phyloP scores from a whole-genome alignment of 1,284 basidiomycete species.

The Mrakiaceae sp. region DNA sequence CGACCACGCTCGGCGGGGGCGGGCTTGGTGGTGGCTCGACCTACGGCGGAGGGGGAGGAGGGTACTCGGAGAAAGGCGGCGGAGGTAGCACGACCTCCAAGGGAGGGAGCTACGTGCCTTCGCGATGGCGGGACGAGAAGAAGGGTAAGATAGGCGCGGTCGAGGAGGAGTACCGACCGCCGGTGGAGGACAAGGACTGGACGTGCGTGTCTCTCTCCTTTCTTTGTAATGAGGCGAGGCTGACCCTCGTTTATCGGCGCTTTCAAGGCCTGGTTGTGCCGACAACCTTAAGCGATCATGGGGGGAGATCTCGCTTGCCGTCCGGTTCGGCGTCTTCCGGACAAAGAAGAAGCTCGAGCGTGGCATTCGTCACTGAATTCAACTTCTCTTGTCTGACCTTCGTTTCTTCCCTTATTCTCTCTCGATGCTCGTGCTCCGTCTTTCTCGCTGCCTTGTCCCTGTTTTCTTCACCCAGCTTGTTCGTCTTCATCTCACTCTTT shows the following conservation, averaged over 20 bases:
- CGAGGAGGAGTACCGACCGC: slow-evolving; percentile 22
- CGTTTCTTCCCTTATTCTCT: too few relatives aligned
- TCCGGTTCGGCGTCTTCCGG: slow-evolving; percentile 23
- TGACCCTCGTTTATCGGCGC: not conserved
- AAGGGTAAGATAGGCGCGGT: slow-evolving; percentile 28
- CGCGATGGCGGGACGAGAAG: slow-evolving; percentile 20
- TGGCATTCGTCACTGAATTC: too few relatives aligned
- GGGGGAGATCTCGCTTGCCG: slow-evolving; percentile 19
- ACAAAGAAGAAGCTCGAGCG: slow-evolving; percentile 35
- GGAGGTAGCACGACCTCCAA: not conserved
- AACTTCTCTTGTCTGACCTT: too few relatives aligned
- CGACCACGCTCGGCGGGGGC: not conserved
- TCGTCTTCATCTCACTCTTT: too few relatives aligned
- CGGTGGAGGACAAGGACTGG: slow-evolving; percentile 22
- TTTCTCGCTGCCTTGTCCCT: too few relatives aligned
- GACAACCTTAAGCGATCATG: slow-evolving; percentile 33
- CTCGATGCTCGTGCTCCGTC: too few relatives aligned
- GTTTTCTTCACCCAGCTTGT: too few relatives aligned
- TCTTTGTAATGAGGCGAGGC: not conserved
- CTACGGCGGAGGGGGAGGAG: not conserved
- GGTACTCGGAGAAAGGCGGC: not conserved
- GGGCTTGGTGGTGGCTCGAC: not conserved
- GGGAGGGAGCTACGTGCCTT: slow-evolving; percentile 4
- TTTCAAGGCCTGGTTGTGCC: slow-evolving; percentile 26
- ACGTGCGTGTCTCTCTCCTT: slow-evolving; percentile 26